Conservation (phyloP, 768 basidiomycete genomes). For the Hemileccinum rubropunctum region DNA sequence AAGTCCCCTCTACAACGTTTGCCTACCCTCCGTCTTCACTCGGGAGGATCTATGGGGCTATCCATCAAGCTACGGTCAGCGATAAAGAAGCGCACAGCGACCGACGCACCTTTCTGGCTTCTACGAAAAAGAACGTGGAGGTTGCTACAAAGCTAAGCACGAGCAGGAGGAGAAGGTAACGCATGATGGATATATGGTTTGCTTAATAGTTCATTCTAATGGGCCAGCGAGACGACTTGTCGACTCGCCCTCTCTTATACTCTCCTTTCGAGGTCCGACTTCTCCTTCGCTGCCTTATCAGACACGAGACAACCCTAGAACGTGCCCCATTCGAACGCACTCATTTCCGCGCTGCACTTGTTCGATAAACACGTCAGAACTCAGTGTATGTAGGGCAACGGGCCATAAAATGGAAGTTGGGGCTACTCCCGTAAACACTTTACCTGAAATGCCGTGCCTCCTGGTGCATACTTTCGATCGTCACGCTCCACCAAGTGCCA, state of each 20-base stretch:
- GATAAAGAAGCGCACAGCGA: not conserved
- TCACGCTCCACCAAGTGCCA: slow-evolving; percentile 2
- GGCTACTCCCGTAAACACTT: slow-evolving; percentile 1
- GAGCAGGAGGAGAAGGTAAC: slow-evolving; percentile 27
- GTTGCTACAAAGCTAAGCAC: slow-evolving; percentile 28
- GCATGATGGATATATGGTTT: slow-evolving; percentile 18
- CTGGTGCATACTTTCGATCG: slow-evolving; percentile 6
- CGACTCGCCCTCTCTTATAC: slow-evolving; percentile 22
- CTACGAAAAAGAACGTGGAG: slow-evolving; percentile 31
- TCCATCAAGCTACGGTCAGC: slow-evolving; percentile 6
- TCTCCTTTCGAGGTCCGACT: slow-evolving; percentile 23
- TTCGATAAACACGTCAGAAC: slow-evolving; percentile 2
- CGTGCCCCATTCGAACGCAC: slow-evolving; percentile 11
- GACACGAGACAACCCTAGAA: slow-evolving; percentile 26
- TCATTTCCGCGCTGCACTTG: slow-evolving; percentile 23
- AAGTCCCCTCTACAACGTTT: slow-evolving; percentile 21
- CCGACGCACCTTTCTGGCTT: slow-evolving; percentile 24
- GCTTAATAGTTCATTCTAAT: slow-evolving; percentile 29
- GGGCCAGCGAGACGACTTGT: slow-evolving; percentile 17
- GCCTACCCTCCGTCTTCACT: slow-evolving; percentile 3
- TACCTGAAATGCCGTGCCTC: not conserved
- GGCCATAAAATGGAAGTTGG: slow-evolving; percentile 18
- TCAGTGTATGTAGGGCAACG: slow-evolving; percentile 3
- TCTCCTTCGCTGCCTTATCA: slow-evolving; percentile 1
- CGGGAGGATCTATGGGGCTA: slow-evolving; percentile 22